Percentiles rank a stretch among this genome's conserved stretches.
Conservation (phyloP, 1,284 basidiomycete genomes). For the Xanthoconium separans region DNA sequence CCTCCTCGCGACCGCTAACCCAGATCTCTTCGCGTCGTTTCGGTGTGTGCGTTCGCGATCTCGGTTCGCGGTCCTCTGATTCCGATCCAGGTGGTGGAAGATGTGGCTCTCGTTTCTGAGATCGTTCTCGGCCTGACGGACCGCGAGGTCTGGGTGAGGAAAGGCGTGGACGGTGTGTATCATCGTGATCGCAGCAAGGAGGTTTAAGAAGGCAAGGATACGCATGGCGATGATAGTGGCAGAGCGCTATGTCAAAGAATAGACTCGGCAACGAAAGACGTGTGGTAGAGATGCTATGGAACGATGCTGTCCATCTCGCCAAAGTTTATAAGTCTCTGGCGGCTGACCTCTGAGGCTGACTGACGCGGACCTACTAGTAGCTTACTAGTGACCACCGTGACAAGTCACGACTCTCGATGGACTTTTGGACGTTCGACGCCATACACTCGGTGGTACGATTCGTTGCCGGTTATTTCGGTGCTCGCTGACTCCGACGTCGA, state of each 20-base stretch:
- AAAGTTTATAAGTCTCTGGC: conserved; percentile 22
- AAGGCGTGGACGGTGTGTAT: conserved; percentile 20
- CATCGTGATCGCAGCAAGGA: conserved; percentile 29
- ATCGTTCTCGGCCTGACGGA: conserved; percentile 16
- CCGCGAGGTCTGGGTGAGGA: conserved; percentile 25
- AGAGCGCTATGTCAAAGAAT: conserved; percentile 10
- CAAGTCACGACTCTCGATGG: neutral
- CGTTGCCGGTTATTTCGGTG: neutral
- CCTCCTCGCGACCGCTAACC: neutral
- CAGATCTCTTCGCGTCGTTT: conserved; percentile 2
- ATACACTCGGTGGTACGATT: neutral
- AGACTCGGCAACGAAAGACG: neutral
- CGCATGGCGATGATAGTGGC: conserved; percentile 27
- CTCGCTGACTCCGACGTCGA: neutral
- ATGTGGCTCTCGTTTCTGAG: conserved; percentile 23
- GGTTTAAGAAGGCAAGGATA: neutral
- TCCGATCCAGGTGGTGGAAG: conserved; percentile 35
- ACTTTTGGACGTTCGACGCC: neutral
- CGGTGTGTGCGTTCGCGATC: conserved; percentile 7
- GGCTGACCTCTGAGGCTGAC: conserved; percentile 26
- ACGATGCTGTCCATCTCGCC: neutral
- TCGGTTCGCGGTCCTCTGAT: conserved; percentile 23
- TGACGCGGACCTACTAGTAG: too few relatives aligned
- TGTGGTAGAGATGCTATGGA: conserved; percentile 1
- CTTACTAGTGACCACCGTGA: too few relatives aligned